These are phyloP conservation scores for Solioccasus polychromus DNA, from an alignment of 768 basidiomycete species.

Conservation along the genomic window DNA sequence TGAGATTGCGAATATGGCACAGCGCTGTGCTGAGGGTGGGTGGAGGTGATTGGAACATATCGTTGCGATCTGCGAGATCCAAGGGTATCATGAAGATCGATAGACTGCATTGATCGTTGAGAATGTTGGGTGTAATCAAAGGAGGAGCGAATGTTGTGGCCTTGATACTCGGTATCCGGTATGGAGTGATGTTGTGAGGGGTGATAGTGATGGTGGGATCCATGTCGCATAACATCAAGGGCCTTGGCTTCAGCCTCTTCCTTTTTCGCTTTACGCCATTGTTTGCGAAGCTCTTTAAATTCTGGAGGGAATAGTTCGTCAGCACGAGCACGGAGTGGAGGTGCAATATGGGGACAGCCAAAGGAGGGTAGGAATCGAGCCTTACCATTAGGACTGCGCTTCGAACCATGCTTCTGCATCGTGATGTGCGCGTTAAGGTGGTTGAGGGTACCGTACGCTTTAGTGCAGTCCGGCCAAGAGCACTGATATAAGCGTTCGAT, in stretches of 20 bases:
- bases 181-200: constrained; percentile 24
- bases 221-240: constrained; percentile 14
- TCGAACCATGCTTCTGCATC: constrained; percentile 96
- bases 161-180: constrained; percentile 21
- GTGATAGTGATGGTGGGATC: constrained; percentile 17
- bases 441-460: constrained; percentile 92
- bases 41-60: constrained; percentile 20
- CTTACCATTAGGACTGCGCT: constrained; percentile 87
- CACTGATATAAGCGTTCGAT: constrained; percentile 93
- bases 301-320: constrained; percentile 45
- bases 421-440: constrained; percentile 97
- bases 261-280: constrained; percentile 94
- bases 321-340: constrained; percentile 8
- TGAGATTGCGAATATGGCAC: constrained; percentile 24
- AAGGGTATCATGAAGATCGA: constrained; percentile 20
- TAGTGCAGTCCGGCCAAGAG: constrained; percentile 72
- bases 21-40: constrained; percentile 14
- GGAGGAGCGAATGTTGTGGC: constrained; percentile 17
- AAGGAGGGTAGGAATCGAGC: constrained; percentile 24
- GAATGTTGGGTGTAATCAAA: constrained; percentile 29
- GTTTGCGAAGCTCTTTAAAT: constrained; percentile 96
- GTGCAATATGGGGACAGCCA: not conserved
- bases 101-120: constrained; percentile 11
- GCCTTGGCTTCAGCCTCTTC: constrained; percentile 43
- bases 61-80: constrained; percentile 28